Evolutionary conservation across 345 rosid genomes (phyloP), one percentile per base, ranked within the genome.

Genomic region (Lumnitzera littorea): DNA sequence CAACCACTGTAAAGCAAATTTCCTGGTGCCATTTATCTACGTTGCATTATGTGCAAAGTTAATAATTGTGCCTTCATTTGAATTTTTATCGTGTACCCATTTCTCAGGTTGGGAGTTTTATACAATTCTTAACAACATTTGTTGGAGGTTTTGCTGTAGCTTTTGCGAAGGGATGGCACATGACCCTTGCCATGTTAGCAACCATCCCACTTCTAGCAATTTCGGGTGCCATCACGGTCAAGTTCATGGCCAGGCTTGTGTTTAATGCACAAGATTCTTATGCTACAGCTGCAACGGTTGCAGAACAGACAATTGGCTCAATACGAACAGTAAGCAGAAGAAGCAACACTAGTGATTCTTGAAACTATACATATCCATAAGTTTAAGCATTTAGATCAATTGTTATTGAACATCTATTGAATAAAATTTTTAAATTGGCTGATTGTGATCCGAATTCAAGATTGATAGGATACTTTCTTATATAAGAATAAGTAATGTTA

Each of bases 81-180:
- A 36, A 4, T 36, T 36, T 36, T 36, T 36, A 9, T 36, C 11
- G 1, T 36, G 10, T 36, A 7, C 11, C 43, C 9, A 36, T 43
- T 52, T 53, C 10, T 60, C 73, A 82, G 83, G 86, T 82, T 31
- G 86, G 83, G 36, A 82, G 74, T 58, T 70, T 76, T 55, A 31
- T 76, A 25, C 81, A 78, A 61, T 63, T 68, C 47, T 8, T 70
- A n/a, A 66, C 76, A 51, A 74, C 81, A 20, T 78, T 82, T 69
- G 12, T 76, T 2, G 83, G 80, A 50, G 81, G 80, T 25, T 71
- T 78, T 56, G 48, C 54, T 0, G 15, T 78, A 29, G 77, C 86
- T 14, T 70, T 82, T 57, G 14, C 24, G 7, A 69, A 70, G 50
- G 86, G 86, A 24, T 82, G 86, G 86, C 74, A 71, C 20, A 83